Evolutionary conservation across 345 rosid genomes (phyloP), one percentile per base, ranked within the genome.

Genomic region (Populus pruinosa): DNA sequence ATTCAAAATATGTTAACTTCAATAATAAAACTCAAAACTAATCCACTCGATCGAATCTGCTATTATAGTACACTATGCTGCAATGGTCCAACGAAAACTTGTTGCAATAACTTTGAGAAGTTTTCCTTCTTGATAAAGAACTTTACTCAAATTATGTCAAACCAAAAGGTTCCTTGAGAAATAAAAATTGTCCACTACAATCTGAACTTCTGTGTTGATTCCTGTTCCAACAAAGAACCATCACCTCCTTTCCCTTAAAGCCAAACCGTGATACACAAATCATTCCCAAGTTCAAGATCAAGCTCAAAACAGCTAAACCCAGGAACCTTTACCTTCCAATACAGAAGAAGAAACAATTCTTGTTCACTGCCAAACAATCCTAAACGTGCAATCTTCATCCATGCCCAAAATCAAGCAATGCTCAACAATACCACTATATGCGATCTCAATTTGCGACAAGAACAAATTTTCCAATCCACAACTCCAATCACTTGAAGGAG

Each of bases 341-440:
- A 36, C 73, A 59, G 47, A 47, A 82, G 68, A 77, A 76, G 36
- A 33, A 67, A 77, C 56, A 72, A 62, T 69, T 56, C 66, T 63
- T 59, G 33, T 35, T 82, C 70, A 75, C 70, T 33, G 47, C 72
- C 73, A 76, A 44, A 71, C 67, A 80, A 80, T 70, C 78, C 77
- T 23, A 49, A 74, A 76, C 18, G 69, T 49, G 81, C 86, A 82
- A 81, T 87, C 86, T 79, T 87, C 88, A 82, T 82, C 84, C 89
- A 85, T 85, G 66, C 71, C 86, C 83, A 72, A 82, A 72, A 63
- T 3, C 72, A 27, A 72, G 70, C 44, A 85, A 80, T 69, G 73
- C 35, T 75, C 65, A 68, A 73, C 17, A 62, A 76, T 75, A n/a
- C 63, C 75, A 62, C 63, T 78, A 56, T 18, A 70, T 27, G 76